Base-by-base conservation (phyloP, 805 yeast genomes). In the Candida incommunis region DNA sequence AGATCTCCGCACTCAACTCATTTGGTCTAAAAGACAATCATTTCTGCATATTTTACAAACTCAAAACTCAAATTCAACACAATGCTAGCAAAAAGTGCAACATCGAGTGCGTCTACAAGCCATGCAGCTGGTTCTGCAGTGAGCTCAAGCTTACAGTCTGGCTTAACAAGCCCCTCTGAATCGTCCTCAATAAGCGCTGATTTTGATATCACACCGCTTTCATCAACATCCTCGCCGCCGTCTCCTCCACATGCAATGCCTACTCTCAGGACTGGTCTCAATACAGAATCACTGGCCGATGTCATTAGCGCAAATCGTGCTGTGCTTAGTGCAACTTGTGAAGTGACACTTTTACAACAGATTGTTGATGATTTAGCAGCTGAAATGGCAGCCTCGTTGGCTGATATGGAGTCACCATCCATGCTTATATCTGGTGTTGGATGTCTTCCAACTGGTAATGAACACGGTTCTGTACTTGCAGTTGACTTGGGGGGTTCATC, bases 401-500 rank as follows among this genome's bases (percentile, higher is more conserved):
- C 26, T 15, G 43, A 45, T 41, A 13, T 25, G 18, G 23, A 26
- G n/a, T 35, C 52, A 4, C 46, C 50, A 3, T 42, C 51, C 21
- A 87, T 87, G 96, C 78, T 85, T 50, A 95, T 95, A 31, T 73
- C 94, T 1, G 86, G 65, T 56, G 86, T 85, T 21, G 80, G 87
- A 3, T 69, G 72, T 4, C 70, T 81, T 51, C 96, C 96, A 22
- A 73, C 71, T 26, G 95, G 96, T 27, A 66, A 72, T 40, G 95
- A 87, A 59, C 64, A 63, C 42, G 96, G 96, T 27, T 66, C 80
- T 35, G 74, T 69, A 47, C 64, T 86, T 45, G 94, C 95, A 45
- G 88, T 90, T 3, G 95, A 87, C 59, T 68, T 87, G 43, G 96
- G 96, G 48, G 96, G 96, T 40, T 84, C 95, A 42, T 84, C 86